Evolutionary conservation across 1,284 basidiomycete species (phyloP).

Genomic region (Volvariella surrecta): DNA sequence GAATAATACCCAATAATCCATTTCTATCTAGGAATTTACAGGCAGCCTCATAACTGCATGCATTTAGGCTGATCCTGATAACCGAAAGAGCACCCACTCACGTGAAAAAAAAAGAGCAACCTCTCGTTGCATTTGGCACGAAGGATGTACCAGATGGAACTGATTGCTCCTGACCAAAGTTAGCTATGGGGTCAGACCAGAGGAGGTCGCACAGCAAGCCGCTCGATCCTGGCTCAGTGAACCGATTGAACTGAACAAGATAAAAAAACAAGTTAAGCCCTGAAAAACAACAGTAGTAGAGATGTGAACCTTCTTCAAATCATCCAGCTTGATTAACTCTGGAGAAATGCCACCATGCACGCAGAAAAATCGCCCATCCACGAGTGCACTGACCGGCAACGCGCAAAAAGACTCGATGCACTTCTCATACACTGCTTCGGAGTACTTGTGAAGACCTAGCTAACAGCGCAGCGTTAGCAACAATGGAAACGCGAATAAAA

Average conservation of each 20-base stretch:
- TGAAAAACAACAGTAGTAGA: not conserved
- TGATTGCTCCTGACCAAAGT: slow-evolving; percentile 58
- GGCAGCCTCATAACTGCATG: slow-evolving; percentile 80
- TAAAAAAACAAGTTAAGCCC: not conserved
- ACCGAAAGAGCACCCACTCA: slow-evolving; percentile 30
- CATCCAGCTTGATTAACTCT: slow-evolving; percentile 74
- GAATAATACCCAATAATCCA: slow-evolving; percentile 85
- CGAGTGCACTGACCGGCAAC: slow-evolving; percentile 85
- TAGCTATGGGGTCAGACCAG: slow-evolving; percentile 89
- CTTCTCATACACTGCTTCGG: slow-evolving; percentile 79
- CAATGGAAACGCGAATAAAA: not conserved
- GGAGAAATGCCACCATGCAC: slow-evolving; percentile 97
- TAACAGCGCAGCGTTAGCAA: not conserved
- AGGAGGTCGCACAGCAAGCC: slow-evolving; percentile 93
- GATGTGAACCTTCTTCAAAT: slow-evolving; percentile 56
- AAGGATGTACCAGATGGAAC: slow-evolving; percentile 46
- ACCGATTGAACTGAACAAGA: slow-evolving; percentile 68
- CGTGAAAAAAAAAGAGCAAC: slow-evolving; percentile 95
- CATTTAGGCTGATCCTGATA: slow-evolving; percentile 4
- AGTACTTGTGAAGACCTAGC: slow-evolving; percentile 89
- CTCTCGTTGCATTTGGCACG: slow-evolving; percentile 84
- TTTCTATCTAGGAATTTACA: slow-evolving; percentile 95
- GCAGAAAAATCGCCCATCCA: slow-evolving; percentile 96
- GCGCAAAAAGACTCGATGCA: slow-evolving; percentile 90
- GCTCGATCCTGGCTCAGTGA: slow-evolving; percentile 89